Evolutionary conservation across 2,329 filamentous ascomycete species (phyloP).

Genomic region (Coniella vitis): DNA sequence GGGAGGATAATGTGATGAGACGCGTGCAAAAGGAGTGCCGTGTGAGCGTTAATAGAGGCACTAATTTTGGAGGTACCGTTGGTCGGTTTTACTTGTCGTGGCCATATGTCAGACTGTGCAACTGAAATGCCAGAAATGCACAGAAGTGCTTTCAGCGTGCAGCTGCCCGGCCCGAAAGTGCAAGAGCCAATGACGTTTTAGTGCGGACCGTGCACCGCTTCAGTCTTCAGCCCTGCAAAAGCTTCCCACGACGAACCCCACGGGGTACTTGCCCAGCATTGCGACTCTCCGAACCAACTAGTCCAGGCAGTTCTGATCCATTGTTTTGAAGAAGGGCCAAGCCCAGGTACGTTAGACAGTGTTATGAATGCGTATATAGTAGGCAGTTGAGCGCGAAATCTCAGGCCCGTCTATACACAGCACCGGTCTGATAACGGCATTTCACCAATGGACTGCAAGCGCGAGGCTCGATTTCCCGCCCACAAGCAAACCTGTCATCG

Average conservation of each 20-base stretch:
- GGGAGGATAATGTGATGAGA: neutral
- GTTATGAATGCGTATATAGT: too few relatives aligned
- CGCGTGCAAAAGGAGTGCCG: neutral
- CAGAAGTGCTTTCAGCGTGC: neutral
- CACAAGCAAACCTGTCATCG: too few relatives aligned
- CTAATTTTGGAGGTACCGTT: neutral
- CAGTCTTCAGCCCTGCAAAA: neutral
- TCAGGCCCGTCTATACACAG: too few relatives aligned
- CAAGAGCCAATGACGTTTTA: neutral
- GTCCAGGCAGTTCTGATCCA: neutral
- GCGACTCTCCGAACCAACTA: too few relatives aligned
- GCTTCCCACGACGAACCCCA: neutral
- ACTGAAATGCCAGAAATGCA: conserved; percentile 1
- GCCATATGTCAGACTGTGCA: neutral
- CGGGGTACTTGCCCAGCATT: neutral
- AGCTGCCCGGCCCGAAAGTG: neutral
- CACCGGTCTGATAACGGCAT: too few relatives aligned
- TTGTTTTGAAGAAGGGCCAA: too few relatives aligned
- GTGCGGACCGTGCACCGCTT: conserved; percentile 1
- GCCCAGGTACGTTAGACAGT: too few relatives aligned
- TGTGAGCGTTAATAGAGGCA: too few relatives aligned
- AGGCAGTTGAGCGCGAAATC: too few relatives aligned
- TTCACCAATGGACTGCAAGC: too few relatives aligned
- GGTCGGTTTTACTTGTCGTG: conserved; percentile 1
- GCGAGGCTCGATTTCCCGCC: too few relatives aligned